These are phyloP conservation scores for Benincasa hispida DNA, from an alignment of 306 rosid species.

Conservation along the genomic window DNA sequence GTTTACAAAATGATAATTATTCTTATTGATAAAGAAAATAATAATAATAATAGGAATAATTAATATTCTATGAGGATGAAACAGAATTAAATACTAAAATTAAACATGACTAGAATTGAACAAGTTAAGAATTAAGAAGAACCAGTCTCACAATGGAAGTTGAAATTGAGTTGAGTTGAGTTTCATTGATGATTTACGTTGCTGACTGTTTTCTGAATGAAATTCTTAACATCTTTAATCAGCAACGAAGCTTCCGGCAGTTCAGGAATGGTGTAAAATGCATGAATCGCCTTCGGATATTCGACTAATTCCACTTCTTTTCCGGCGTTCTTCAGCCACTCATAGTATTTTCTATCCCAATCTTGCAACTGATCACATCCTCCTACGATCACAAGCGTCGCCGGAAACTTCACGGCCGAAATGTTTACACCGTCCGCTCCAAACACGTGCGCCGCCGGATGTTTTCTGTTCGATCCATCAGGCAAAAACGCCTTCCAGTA, in stretches of 20 bases:
- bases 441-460: not conserved
- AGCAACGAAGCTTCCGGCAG: not conserved
- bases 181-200: too few species aligned
- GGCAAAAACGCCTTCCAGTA: not conserved
- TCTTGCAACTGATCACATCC: not conserved
- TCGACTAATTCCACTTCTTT: not conserved
- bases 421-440: not conserved
- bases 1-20: too few species aligned
- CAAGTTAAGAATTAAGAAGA: too few species aligned
- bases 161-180: too few species aligned
- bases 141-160: too few species aligned
- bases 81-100: too few species aligned
- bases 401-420: not conserved
- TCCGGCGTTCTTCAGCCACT: not conserved
- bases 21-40: too few species aligned
- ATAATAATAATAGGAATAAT: too few species aligned
- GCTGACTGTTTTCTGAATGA: not conserved
- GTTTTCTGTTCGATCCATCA: not conserved
- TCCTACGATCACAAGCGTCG: not conserved
- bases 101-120: too few species aligned
- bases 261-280: not conserved
- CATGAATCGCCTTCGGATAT: not conserved
- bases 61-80: too few species aligned
- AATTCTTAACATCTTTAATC: not conserved
- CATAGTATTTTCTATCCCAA: not conserved